These are phyloP conservation scores for Trypanosoma avium DNA, from an alignment of 208 protist species.

Conservation along the genomic window DNA sequence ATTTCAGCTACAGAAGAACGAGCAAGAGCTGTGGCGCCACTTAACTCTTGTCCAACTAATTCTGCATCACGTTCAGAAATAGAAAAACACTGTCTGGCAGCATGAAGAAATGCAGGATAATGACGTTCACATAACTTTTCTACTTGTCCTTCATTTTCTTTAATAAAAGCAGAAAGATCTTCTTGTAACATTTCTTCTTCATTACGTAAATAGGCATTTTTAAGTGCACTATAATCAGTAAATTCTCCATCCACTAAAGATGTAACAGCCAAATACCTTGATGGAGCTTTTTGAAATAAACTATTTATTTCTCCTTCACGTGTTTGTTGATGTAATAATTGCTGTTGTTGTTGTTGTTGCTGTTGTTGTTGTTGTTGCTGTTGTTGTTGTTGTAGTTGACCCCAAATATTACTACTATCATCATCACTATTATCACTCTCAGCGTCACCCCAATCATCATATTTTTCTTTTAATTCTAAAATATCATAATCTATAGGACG, in stretches of 20 bases:
- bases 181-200: constrained; percentile 77
- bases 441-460: constrained; percentile 19
- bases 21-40: constrained; percentile 69
- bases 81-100: constrained; percentile 76
- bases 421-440: constrained; percentile 17
- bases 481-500: constrained; percentile 18
- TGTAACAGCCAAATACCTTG: constrained; percentile 80
- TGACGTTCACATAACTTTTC: constrained; percentile 84
- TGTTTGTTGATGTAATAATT: constrained; percentile 2
- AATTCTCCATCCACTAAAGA: constrained; percentile 89
- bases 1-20: constrained; percentile 73
- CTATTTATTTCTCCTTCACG: constrained; percentile 16
- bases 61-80: constrained; percentile 84
- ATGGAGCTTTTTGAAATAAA: constrained; percentile 53
- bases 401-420: constrained; percentile 19
- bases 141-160: constrained; percentile 85
- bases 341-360: constrained; percentile 10
- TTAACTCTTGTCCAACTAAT: constrained; percentile 83
- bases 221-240: constrained; percentile 83
- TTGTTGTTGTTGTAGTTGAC: constrained; percentile 8
- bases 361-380: not conserved
- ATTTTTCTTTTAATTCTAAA: constrained; percentile 46
- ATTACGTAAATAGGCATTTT: constrained; percentile 75
- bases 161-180: constrained; percentile 77
- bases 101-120: constrained; percentile 87